These are phyloP conservation scores for Arctium minus DNA, from an alignment of 129 eudicot species.

Conservation along the genomic window DNA sequence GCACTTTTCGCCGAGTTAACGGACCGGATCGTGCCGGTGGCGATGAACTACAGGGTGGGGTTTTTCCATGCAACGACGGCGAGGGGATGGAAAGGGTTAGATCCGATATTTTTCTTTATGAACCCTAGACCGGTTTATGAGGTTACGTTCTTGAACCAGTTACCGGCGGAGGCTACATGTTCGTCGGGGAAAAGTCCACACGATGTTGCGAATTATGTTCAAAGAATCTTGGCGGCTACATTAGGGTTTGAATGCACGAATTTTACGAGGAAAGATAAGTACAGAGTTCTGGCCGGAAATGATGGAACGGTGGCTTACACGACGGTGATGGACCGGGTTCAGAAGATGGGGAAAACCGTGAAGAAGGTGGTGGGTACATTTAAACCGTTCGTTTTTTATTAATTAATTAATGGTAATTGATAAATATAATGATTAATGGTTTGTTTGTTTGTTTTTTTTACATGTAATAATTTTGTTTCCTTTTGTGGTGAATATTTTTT, in stretches of 20 bases:
- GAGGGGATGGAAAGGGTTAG: conserved; percentile 85
- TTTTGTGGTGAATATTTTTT: conserved; percentile 20
- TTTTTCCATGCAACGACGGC: conserved; percentile 66
- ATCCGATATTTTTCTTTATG: conserved; percentile 73
- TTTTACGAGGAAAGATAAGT: conserved; percentile 90
- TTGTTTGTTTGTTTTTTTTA: neutral
- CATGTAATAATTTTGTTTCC: conserved; percentile 18
- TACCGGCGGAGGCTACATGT: conserved; percentile 88
- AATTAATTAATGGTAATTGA: neutral
- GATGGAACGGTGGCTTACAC: conserved; percentile 76
- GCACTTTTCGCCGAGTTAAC: conserved; percentile 38
- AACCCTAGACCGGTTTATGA: conserved; percentile 38
- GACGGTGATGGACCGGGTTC: conserved; percentile 30
- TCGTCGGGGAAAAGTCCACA: conserved; percentile 89
- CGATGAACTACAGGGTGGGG: conserved; percentile 36
- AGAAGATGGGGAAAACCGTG: conserved; percentile 44
- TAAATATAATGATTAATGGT: neutral
- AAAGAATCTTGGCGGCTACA: conserved; percentile 79
- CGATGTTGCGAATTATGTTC: conserved; percentile 93
- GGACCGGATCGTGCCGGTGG: conserved; percentile 39
- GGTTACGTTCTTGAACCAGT: conserved; percentile 35
- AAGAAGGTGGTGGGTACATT: conserved; percentile 52
- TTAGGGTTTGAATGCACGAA: conserved; percentile 93
- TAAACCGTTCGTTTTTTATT: conserved; percentile 45
- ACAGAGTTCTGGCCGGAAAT: conserved; percentile 85